phyloP scores from a whole-genome alignment of 2,329 filamentous ascomycete species.

The Cryphonectria radicalis region DNA sequence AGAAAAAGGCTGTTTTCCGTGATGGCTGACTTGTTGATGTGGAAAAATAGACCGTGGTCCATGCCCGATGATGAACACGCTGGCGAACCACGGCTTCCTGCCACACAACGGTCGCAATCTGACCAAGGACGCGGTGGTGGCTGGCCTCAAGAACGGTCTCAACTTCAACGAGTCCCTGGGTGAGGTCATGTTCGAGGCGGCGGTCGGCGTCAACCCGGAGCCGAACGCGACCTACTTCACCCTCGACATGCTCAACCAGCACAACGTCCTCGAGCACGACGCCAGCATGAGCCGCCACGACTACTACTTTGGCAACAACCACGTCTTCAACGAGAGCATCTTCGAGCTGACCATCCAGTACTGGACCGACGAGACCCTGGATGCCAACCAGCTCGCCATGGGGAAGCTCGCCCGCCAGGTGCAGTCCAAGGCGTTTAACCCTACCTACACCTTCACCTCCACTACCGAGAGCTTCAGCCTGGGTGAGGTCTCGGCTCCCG shows the following conservation, averaged over 20 bases:
- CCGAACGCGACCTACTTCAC: constrained; percentile 50
- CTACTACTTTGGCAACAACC: constrained; percentile 54
- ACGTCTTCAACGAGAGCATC: constrained; percentile 55
- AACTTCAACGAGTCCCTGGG: constrained; percentile 49
- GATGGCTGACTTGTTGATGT: not conserved
- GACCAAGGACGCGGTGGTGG: constrained; percentile 42
- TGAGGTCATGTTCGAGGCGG: constrained; percentile 47
- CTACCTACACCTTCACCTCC: constrained; percentile 50
- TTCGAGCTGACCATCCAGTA: constrained; percentile 51
- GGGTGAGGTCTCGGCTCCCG: constrained; percentile 54
- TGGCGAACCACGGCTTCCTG: constrained; percentile 56
- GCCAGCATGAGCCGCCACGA: constrained; percentile 53
- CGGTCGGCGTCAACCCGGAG: constrained; percentile 46
- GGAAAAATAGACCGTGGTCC: constrained; percentile 43
- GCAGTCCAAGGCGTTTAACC: constrained; percentile 51
- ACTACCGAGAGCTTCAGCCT: constrained; percentile 50
- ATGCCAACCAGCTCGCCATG: constrained; percentile 48
- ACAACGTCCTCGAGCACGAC: constrained; percentile 55
- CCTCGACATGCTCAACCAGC: constrained; percentile 46
- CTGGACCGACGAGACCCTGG: constrained; percentile 49
- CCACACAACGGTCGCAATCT: constrained; percentile 50
- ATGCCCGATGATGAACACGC: constrained; percentile 56
- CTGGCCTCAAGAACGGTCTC: constrained; percentile 45
- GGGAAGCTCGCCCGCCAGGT: constrained; percentile 50
- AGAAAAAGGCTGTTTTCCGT: not conserved